Evolutionary conservation across 2,329 filamentous ascomycete species (phyloP), one percentile per base, ranked within the genome.

Genomic region (Botryotinia globosa): DNA sequence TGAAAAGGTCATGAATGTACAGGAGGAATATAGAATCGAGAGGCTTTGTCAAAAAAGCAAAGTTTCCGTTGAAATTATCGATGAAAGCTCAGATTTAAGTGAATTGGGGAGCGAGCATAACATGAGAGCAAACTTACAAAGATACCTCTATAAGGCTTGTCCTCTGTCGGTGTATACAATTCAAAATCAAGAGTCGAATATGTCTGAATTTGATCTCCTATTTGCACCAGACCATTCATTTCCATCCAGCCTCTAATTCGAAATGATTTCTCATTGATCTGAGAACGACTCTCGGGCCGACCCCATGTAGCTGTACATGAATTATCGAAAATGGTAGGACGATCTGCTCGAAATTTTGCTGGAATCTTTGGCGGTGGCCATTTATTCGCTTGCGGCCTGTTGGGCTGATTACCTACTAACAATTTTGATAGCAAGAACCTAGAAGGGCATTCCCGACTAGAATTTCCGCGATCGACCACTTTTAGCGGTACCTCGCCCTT

Each of bases 141-240:
- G 44, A 99, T 93, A 0, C 95, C 95, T 75, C 94, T 90, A 85
- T 91, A 98, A 0, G 94, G 94, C 80, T 94, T 95, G 71, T 90
- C 86, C 16, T 83, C 81, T 0, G 94, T 97, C 0, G 95, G 94
- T 0, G 90, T 96, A 80, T 97, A 98, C n/a, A 91, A 82, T 4
- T 83, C 83, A 4, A 90, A 88, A 61, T 94, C 89, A 1, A 98
- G 84, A 0, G 94, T 97, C 12, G 88, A 84, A 75, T 87, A 91
- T 0, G 92, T 93, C 77, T 89, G 82, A 58, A 89, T 77, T 72
- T 87, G 84, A 76, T 89, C 87, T 42, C 85, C 87, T 45, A 88
- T 82, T 75, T 84, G 87, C 72, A 87, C 81, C 4, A 78, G n/a
- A 77, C 79, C 64, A 78, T 81, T 81, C 82, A 92, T 91, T 74